Base-by-base conservation (phyloP, 495 filamentous ascomycete genomes). In the Achaetomiella virescens region DNA sequence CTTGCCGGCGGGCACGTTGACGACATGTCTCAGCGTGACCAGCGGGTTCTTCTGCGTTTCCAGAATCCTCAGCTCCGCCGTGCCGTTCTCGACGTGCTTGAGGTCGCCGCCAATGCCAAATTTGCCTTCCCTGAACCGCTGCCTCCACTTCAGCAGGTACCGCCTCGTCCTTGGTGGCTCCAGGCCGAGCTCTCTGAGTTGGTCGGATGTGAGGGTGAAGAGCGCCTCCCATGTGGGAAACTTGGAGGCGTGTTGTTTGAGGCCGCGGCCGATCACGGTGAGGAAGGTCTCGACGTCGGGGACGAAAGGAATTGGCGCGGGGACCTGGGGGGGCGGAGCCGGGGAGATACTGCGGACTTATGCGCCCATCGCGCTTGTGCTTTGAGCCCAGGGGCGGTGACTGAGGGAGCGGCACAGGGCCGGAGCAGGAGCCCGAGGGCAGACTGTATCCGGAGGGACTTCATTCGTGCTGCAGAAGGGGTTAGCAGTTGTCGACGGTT, bases 251-350 rank as follows among this genome's bases (percentile, higher is more conserved):
- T 97, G 89, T 60, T 87, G 81, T 48, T 78, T 81, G 61, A 95
- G 81, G 60, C 83, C 82, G 55, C 93, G 93, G 65, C 93, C 93
- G 73, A 98, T 98, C 29, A 95, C 71, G 6, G 80, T 87, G 55
- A 98, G 88, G 75, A 98, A 97, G 47, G 91, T 96, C 54, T 78
- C 55, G 50, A 87, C 81, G 65, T 98, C 87, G 11, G 93, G 93
- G 46, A 97, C 84, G 64, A 92, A 90, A 11, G 87, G 85, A 9
- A 86, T 97, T 5, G 89, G 83, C 9, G 73, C 52, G 2, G 92
- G 92, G 45, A 92, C 74, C n/a, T n/a, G n/a, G n/a, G n/a, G 21
- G 65, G 55, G 12, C 73, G 72, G 12, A 72, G 62, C 37, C 72
- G 65, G n/a, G 69, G 9, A 9, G 27, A 59, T 31, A 69, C 62